These are phyloP conservation scores for Salvia rosmarinus DNA, from an alignment of 257 asterid species.

Conservation along the genomic window DNA sequence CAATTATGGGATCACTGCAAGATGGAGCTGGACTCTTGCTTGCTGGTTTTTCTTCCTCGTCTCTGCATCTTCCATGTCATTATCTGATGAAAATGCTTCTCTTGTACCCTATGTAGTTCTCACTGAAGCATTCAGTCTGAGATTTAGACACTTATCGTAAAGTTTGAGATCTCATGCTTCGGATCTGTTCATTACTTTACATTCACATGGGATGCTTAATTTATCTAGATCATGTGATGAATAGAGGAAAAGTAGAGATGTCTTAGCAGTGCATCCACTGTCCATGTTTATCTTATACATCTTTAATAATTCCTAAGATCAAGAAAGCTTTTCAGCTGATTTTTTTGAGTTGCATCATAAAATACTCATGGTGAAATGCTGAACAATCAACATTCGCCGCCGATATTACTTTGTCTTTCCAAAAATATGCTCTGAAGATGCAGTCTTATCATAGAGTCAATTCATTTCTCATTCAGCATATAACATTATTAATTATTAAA, in stretches of 20 bases:
- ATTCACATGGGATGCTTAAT: background rate
- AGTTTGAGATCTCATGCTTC: background rate
- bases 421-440: background rate
- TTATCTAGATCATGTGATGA: background rate
- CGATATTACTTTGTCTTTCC: conserved; percentile 3
- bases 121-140: background rate
- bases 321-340: background rate
- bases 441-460: conserved; percentile 7
- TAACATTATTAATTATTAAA: conserved; percentile 1
- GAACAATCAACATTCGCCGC: conserved; percentile 4
- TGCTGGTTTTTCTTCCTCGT: background rate
- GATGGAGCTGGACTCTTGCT: background rate
- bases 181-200: background rate
- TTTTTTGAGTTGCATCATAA: conserved; percentile 12
- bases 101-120: background rate
- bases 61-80: conserved; percentile 4
- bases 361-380: conserved; percentile 2
- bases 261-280: background rate
- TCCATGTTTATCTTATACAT: background rate
- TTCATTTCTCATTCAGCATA: conserved; percentile 27
- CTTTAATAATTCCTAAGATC: background rate
- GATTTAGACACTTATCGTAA: background rate
- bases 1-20: too few species aligned
- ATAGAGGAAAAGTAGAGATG: background rate
- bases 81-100: background rate